Evolutionary conservation across 768 basidiomycete genomes (phyloP).

Genomic region (Rubroboletus pulcherrimus): DNA sequence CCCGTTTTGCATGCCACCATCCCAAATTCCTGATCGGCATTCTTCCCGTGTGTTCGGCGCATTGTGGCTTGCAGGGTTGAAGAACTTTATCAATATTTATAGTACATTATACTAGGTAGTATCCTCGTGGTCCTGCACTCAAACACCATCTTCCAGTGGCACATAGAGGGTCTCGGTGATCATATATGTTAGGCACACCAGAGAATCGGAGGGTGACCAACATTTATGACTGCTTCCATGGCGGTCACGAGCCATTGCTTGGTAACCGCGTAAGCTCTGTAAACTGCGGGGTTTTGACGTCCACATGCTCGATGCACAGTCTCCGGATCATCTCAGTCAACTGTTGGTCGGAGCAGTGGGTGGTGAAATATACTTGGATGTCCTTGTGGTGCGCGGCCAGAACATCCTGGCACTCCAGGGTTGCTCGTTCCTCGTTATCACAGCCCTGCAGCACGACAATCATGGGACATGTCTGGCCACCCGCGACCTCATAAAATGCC

Average conservation of each 20-base stretch:
- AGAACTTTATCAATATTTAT: too few species aligned
- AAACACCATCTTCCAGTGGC: too few species aligned
- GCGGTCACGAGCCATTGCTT: neutral
- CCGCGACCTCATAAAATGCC: too few species aligned
- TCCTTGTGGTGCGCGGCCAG: neutral
- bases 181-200: too few species aligned
- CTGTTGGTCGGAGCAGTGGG: neutral
- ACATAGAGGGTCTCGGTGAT: too few species aligned
- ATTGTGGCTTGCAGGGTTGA: too few species aligned
- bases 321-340: too few species aligned
- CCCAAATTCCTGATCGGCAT: neutral
- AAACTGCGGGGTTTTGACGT: neutral
- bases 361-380: neutral
- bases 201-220: too few species aligned
- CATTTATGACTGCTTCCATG: neutral
- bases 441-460: too few species aligned
- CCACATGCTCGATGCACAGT: neutral
- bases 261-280: neutral
- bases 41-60: neutral
- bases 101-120: too few species aligned
- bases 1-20: neutral
- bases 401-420: neutral
- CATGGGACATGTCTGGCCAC: too few species aligned
- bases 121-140: too few species aligned
- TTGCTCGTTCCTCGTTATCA: neutral